These are phyloP conservation scores for Leucosporidium yakuticum DNA, from an alignment of 768 basidiomycete species.

Conservation along the genomic window DNA sequence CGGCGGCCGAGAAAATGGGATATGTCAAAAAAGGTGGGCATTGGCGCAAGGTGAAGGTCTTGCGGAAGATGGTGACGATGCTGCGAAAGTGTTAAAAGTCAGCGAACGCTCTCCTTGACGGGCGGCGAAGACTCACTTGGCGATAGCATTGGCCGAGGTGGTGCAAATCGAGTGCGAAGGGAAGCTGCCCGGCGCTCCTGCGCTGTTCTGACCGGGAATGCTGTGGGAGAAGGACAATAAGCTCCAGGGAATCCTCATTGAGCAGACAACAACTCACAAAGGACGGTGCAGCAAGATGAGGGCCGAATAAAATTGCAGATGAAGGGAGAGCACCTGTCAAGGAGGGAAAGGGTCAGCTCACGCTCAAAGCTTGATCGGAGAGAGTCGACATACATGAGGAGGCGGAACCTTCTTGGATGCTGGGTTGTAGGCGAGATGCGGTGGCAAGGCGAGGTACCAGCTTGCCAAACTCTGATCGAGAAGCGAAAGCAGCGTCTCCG, in stretches of 20 bases:
- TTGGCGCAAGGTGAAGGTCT: conserved; percentile 38
- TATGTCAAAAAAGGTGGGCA: conserved; percentile 40
- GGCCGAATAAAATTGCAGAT: conserved; percentile 41
- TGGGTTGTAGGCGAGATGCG: conserved; percentile 37
- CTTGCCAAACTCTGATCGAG: conserved; percentile 40
- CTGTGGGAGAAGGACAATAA: conserved; percentile 1
- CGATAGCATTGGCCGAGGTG: conserved; percentile 40
- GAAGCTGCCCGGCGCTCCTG: conserved; percentile 26
- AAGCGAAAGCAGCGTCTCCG: conserved; percentile 34
- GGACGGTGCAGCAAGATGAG: conserved; percentile 42
- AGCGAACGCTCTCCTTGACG: no score
- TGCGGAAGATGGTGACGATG: conserved; percentile 36
- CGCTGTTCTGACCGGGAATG: conserved; percentile 35
- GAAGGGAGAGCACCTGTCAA: conserved; percentile 34
- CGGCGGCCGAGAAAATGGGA: conserved; percentile 41
- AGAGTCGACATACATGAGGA: conserved; percentile 32
- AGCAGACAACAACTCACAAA: conserved; percentile 31
- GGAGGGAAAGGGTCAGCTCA: background rate
- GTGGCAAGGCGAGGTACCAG: conserved; percentile 40
- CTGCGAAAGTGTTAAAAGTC: background rate
- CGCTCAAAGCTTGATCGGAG: no score
- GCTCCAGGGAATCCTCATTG: no score
- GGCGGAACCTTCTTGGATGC: conserved; percentile 35
- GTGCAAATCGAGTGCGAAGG: conserved; percentile 38
- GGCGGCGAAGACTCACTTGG: conserved; percentile 21